phyloP scores from a whole-genome alignment of 2,329 filamentous ascomycete species.

The Pyricularia pennisetigena region DNA sequence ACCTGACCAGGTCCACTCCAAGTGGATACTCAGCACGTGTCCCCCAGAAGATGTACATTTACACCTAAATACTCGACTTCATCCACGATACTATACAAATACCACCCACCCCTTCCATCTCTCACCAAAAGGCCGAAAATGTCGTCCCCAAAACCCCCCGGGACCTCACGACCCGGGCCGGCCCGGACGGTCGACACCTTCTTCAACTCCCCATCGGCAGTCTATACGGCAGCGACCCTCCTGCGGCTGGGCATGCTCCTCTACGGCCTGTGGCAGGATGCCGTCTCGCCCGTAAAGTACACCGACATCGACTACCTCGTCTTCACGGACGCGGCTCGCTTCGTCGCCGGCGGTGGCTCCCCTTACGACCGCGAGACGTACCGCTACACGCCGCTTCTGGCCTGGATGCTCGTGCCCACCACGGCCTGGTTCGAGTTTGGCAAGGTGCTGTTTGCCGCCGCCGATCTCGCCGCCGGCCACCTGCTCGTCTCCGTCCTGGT shows the following conservation, averaged over 20 bases:
- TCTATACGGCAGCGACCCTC: conserved; percentile 47
- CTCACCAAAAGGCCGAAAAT: not conserved
- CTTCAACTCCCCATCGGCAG: conserved; percentile 29
- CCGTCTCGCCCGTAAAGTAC: conserved; percentile 87
- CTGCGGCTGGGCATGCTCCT: conserved; percentile 67
- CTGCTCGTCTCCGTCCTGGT: conserved; percentile 44
- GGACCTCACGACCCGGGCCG: not conserved
- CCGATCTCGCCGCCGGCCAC: conserved; percentile 79
- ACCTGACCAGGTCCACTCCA: not conserved
- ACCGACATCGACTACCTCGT: conserved; percentile 98
- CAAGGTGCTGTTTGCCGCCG: conserved; percentile 74
- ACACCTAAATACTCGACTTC: not conserved
- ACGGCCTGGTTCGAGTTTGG: conserved; percentile 70
- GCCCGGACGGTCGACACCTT: conserved; percentile 17
- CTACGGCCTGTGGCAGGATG: conserved; percentile 90
- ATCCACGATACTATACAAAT: not conserved
- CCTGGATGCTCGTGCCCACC: conserved; percentile 83
- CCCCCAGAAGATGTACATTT: not conserved
- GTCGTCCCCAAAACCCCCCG: not conserved
- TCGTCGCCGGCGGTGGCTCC: conserved; percentile 52
- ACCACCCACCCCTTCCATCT: not conserved
- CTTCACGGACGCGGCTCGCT: conserved; percentile 90
- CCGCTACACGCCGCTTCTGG: conserved; percentile 88
- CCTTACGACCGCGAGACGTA: conserved; percentile 92
- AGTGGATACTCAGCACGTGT: not conserved